These are phyloP conservation scores for Coniferiporia weirii DNA, from an alignment of 1,284 basidiomycete genomes.

Conservation along the genomic window DNA sequence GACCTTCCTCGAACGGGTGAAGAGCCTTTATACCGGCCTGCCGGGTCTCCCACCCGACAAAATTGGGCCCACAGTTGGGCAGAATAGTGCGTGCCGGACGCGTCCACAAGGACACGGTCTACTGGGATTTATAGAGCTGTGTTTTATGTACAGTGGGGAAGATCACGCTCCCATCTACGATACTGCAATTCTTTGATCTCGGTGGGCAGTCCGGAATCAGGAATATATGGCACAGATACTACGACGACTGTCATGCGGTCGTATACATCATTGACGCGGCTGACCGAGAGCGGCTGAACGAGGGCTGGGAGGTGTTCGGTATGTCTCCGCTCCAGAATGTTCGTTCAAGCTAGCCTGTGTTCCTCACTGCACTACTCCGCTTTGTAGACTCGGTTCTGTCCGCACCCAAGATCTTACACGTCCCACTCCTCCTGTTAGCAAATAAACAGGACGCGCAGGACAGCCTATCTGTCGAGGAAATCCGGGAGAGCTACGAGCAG, in stretches of 20 bases:
- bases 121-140: not conserved
- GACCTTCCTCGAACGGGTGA: slow-evolving; percentile 90
- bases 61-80: slow-evolving; percentile 90
- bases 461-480: slow-evolving; percentile 81
- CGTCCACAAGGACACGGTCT: not conserved
- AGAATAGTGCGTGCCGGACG: slow-evolving; percentile 68
- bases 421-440: slow-evolving; percentile 83
- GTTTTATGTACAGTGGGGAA: slow-evolving; percentile 64
- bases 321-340: slow-evolving; percentile 12
- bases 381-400: slow-evolving; percentile 74
- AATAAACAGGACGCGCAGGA: slow-evolving; percentile 87
- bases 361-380: not conserved
- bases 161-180: slow-evolving; percentile 84
- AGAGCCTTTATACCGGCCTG: slow-evolving; percentile 82
- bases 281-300: slow-evolving; percentile 78
- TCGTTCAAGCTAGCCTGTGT: not conserved
- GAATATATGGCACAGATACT: slow-evolving; percentile 90
- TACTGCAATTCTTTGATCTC: slow-evolving; percentile 92
- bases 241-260: slow-evolving; percentile 91
- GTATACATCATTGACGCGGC: slow-evolving; percentile 89
- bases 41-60: slow-evolving; percentile 83
- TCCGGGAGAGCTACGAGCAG: slow-evolving; percentile 83
- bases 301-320: slow-evolving; percentile 96
- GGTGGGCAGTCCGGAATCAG: slow-evolving; percentile 90
- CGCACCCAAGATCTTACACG: slow-evolving; percentile 79